Evolutionary conservation across 2,329 filamentous ascomycete genomes (phyloP).

Genomic region (Neocucurbitaria cava): DNA sequence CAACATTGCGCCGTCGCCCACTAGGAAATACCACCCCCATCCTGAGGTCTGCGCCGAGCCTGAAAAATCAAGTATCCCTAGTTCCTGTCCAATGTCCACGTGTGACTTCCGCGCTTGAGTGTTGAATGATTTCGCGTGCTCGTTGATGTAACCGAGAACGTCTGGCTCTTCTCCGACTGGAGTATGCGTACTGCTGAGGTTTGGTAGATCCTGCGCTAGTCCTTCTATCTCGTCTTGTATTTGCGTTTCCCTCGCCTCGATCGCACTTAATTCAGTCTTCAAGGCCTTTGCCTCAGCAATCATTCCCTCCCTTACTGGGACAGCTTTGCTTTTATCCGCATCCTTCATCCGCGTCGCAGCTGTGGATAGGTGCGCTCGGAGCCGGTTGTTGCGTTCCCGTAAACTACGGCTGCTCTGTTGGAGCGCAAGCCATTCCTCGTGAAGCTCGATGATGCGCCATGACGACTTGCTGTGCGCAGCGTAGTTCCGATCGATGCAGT

Average conservation of each 20-base stretch:
- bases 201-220: constrained; percentile 81
- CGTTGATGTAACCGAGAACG: constrained; percentile 80
- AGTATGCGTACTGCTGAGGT: constrained; percentile 79
- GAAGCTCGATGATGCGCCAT: constrained; percentile 60
- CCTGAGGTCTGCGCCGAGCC: constrained; percentile 81
- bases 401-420: constrained; percentile 67
- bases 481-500: constrained; percentile 88
- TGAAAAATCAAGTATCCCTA: constrained; percentile 91
- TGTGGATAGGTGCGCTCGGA: constrained; percentile 63
- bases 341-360: constrained; percentile 37
- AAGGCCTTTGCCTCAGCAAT: constrained; percentile 69
- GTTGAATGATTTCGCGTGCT: constrained; percentile 59
- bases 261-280: constrained; percentile 66
- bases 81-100: constrained; percentile 81
- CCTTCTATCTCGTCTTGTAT: constrained; percentile 71
- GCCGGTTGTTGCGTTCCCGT: constrained; percentile 70
- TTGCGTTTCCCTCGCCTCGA: constrained; percentile 68
- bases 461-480: constrained; percentile 59
- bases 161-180: constrained; percentile 72
- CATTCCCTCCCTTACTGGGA: constrained; percentile 57
- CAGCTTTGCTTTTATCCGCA: constrained; percentile 43
- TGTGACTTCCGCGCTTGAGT: constrained; percentile 72
- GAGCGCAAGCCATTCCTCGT: constrained; percentile 55
- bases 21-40: constrained; percentile 97
- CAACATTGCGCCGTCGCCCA: constrained; percentile 90